Percentiles rank a stretch among this genome's conserved stretches.
phyloP scores from a whole-genome alignment of 2,329 filamentous ascomycete species.

The Xylariaceae sp. region DNA sequence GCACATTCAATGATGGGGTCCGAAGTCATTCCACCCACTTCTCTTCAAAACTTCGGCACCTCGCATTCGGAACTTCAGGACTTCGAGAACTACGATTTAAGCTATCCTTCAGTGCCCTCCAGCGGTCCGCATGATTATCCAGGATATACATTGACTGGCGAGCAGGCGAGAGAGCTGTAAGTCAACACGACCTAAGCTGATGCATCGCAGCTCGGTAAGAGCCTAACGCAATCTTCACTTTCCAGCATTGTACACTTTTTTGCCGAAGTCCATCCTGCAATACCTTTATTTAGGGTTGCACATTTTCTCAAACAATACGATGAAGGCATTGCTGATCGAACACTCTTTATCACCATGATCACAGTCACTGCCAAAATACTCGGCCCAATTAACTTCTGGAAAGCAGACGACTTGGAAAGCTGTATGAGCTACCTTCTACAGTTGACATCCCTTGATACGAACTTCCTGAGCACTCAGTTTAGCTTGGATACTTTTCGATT shows the following conservation, averaged over 20 bases:
- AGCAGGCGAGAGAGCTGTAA: slow-evolving; percentile 23
- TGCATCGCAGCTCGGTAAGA: too few species aligned
- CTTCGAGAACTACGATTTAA: slow-evolving; percentile 5
- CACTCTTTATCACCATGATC: slow-evolving; percentile 27
- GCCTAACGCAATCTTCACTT: not conserved
- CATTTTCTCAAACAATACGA: slow-evolving; percentile 28
- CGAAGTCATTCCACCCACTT: not conserved
- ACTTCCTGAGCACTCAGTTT: slow-evolving; percentile 6
- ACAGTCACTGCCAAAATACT: slow-evolving; percentile 30
- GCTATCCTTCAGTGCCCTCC: slow-evolving; percentile 4
- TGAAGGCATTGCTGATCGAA: slow-evolving; percentile 18
- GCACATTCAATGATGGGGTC: not conserved
- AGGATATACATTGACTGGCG: slow-evolving; percentile 19
- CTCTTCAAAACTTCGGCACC: slow-evolving; percentile 1
- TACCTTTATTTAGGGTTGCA: slow-evolving; percentile 29
- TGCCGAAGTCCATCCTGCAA: slow-evolving; percentile 29
- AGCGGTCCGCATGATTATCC: slow-evolving; percentile 10
- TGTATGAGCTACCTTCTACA: slow-evolving; percentile 25
- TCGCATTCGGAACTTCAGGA: slow-evolving; percentile 1
- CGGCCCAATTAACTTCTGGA: slow-evolving; percentile 22
- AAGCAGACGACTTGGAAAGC: slow-evolving; percentile 19
- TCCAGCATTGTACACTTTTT: slow-evolving; percentile 28
- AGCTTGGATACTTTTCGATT: slow-evolving; percentile 30
- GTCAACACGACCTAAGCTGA: slow-evolving; percentile 1
- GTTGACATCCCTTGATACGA: slow-evolving; percentile 11